A percentile compares a stretch with the other conserved stretches of the same genome.
Conservation (phyloP, 192 early-diverging fungal species). For the Entomortierella chlamydospora region DNA sequence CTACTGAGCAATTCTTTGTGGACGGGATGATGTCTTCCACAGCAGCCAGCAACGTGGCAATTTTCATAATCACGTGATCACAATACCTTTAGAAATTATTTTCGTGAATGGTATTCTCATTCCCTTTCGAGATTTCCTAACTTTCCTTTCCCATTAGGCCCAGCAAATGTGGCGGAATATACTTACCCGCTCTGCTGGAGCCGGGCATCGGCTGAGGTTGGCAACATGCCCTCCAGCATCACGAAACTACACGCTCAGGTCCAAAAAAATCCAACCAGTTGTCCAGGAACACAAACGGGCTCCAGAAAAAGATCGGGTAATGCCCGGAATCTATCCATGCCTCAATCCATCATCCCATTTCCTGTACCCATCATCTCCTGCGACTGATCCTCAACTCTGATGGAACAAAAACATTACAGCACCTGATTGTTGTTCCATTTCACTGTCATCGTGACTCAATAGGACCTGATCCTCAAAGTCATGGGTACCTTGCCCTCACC, state of each 20-base stretch:
- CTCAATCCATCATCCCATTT: neutral
- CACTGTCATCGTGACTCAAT: conserved; percentile 8
- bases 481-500: conserved; percentile 70
- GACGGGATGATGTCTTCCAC: no score
- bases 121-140: neutral
- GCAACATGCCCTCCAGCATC: neutral
- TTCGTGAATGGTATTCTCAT: neutral
- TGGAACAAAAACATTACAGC: neutral
- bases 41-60: no score
- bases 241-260: conserved; percentile 28
- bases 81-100: no score
- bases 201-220: neutral
- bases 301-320: conserved; percentile 51
- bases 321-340: neutral
- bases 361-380: neutral
- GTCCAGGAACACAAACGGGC: conserved; percentile 25
- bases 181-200: conserved; percentile 13
- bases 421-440: neutral
- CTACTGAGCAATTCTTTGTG: no score
- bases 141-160: neutral
- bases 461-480: conserved; percentile 73
- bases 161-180: conserved; percentile 33
- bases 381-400: neutral
- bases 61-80: no score
- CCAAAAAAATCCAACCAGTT: conserved; percentile 39